phyloP scores from a whole-genome alignment of 805 yeast genomes.

The Tetrapisispora arboricola region DNA sequence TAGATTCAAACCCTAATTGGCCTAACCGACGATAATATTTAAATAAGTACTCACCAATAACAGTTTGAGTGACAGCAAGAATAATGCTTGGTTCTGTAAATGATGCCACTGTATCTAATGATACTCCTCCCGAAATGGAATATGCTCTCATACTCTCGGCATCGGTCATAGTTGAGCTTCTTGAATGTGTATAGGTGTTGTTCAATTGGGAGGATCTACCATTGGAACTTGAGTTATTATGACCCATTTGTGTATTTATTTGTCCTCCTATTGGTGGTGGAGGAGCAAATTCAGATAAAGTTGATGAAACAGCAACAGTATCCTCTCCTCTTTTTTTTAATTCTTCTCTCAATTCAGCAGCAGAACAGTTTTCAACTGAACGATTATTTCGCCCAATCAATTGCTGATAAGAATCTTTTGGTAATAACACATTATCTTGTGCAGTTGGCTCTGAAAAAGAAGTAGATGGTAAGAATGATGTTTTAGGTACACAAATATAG shows the following conservation, averaged over 20 bases:
- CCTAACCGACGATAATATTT: slow-evolving; percentile 77
- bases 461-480: slow-evolving; percentile 55
- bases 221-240: not conserved
- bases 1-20: slow-evolving; percentile 55
- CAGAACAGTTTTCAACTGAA: slow-evolving; percentile 26
- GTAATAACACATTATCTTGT: slow-evolving; percentile 50
- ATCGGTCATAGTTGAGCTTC: slow-evolving; percentile 1
- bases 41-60: slow-evolving; percentile 82
- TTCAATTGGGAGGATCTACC: not conserved
- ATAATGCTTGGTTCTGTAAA: slow-evolving; percentile 61
- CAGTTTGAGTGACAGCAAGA: slow-evolving; percentile 83
- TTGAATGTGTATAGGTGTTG: not conserved
- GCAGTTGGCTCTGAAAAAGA: slow-evolving; percentile 45
- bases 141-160: not conserved
- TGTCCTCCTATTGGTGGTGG: slow-evolving; percentile 6
- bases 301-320: not conserved
- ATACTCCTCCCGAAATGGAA: slow-evolving; percentile 27
- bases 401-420: slow-evolving; percentile 24
- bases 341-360: slow-evolving; percentile 36
- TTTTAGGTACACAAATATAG: slow-evolving; percentile 44
- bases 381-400: not conserved
- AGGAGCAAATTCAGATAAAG: slow-evolving; percentile 11
- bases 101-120: slow-evolving; percentile 48
- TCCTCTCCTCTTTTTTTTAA: slow-evolving; percentile 40
- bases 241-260: not conserved